phyloP scores from a whole-genome alignment of 306 rosid genomes.

The Quercus dentata region DNA sequence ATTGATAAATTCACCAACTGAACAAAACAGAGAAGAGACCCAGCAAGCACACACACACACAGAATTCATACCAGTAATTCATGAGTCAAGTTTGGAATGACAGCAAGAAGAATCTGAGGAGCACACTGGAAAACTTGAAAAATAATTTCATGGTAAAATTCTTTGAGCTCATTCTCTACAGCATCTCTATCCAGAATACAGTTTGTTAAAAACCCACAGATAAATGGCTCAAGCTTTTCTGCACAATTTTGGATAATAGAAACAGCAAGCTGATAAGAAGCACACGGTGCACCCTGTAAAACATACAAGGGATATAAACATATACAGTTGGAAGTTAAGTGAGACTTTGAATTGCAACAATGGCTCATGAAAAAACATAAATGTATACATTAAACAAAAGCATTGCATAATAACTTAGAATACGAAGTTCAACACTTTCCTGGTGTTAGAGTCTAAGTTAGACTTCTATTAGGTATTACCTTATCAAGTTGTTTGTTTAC shows the following conservation, averaged over 20 bases:
- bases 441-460: not conserved
- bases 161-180: constrained; percentile 58
- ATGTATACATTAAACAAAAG: not conserved
- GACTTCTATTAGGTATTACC: too few species aligned
- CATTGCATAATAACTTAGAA: not conserved
- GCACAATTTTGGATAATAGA: constrained; percentile 57
- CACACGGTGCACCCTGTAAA: constrained; percentile 59
- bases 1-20: not conserved
- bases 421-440: not conserved
- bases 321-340: constrained; percentile 5
- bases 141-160: constrained; percentile 78
- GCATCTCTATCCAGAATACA: constrained; percentile 75
- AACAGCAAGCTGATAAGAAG: constrained; percentile 72
- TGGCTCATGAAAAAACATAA: not conserved
- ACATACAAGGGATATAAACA: not conserved
- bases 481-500: too few species aligned
- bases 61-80: constrained; percentile 56
- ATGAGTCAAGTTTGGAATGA: constrained; percentile 69
- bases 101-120: constrained; percentile 77
- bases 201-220: constrained; percentile 68
- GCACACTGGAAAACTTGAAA: constrained; percentile 64
- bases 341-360: not conserved
- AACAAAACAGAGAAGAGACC: not conserved
- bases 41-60: not conserved
- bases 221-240: constrained; percentile 57